Evolutionary conservation across 176 grass and related monocot genomes (phyloP).

Genomic region (Zoysia japonica): DNA sequence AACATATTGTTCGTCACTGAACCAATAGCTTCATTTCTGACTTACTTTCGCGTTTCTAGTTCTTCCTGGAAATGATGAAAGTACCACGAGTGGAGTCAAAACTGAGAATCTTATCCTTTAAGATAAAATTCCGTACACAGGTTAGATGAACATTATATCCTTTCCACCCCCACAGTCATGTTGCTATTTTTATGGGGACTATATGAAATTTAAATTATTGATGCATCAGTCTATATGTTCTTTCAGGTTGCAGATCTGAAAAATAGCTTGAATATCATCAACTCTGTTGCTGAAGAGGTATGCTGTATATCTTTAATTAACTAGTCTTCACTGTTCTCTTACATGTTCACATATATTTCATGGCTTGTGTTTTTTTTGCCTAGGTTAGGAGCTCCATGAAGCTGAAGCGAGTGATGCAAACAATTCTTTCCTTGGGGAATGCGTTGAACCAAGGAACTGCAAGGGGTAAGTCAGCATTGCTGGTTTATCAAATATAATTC

Average conservation of each 20-base stretch:
- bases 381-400: conserved; percentile 87
- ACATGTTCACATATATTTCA: conserved; percentile 32
- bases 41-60: conserved; percentile 53
- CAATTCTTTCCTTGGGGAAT: conserved; percentile 94
- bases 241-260: conserved; percentile 82
- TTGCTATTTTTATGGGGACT: conserved; percentile 2
- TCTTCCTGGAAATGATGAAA: conserved; percentile 97
- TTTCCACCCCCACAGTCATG: not conserved
- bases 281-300: conserved; percentile 86
- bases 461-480: conserved; percentile 61
- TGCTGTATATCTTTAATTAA: not conserved
- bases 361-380: conserved; percentile 35
- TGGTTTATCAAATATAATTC: conserved; percentile 27
- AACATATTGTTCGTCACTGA: conserved; percentile 21
- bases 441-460: conserved; percentile 98
- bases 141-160: conserved; percentile 45
- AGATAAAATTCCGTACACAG: conserved; percentile 80
- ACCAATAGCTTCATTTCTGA: conserved; percentile 25
- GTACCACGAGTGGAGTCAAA: conserved; percentile 90
- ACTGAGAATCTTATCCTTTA: conserved; percentile 86
- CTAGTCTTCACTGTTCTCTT: conserved; percentile 14
- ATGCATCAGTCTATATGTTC: conserved; percentile 22
- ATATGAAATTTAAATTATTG: conserved; percentile 9
- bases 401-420: conserved; percentile 86
- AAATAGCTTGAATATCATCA: conserved; percentile 75